Conservation (phyloP, 768 basidiomycete genomes). For the Bullera alba region DNA sequence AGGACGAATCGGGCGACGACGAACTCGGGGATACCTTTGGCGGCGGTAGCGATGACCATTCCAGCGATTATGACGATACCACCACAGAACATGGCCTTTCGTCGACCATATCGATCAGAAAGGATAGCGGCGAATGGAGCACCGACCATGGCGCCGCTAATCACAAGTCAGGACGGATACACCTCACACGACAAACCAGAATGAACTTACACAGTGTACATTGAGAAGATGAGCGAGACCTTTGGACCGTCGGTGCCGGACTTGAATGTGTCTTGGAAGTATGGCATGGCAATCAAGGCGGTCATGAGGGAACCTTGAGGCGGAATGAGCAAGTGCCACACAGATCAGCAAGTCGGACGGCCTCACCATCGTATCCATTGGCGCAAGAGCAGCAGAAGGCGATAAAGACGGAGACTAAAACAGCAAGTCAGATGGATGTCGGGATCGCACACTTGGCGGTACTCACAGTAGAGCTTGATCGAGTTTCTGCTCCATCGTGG, state of each 20-base stretch:
- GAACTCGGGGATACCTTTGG: background rate
- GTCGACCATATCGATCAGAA: constrained; percentile 36
- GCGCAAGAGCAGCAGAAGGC: constrained; percentile 23
- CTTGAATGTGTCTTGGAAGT: constrained; percentile 24
- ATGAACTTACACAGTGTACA: constrained; percentile 19
- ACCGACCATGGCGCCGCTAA: constrained; percentile 21
- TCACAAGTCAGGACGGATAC: background rate
- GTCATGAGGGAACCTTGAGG: constrained; percentile 20
- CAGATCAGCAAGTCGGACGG: no score
- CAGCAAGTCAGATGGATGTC: background rate
- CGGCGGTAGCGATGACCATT: constrained; percentile 7
- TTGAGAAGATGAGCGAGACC: constrained; percentile 27
- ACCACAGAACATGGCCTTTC: constrained; percentile 41
- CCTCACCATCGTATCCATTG: constrained; percentile 28
- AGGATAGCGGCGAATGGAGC: constrained; percentile 33
- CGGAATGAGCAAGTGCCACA: no score
- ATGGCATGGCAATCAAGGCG: constrained; percentile 24
- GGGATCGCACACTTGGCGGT: background rate
- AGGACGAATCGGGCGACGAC: constrained; percentile 43
- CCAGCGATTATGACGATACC: constrained; percentile 40
- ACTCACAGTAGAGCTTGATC: constrained; percentile 13
- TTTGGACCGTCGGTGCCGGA: constrained; percentile 12
- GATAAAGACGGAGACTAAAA: constrained; percentile 14
- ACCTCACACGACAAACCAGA: background rate
- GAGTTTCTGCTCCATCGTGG: constrained; percentile 13